Percentiles rank a stretch among this genome's conserved stretches.
These are phyloP conservation scores for Lactuca saligna DNA, from an alignment of 129 eudicot genomes.

Conservation along the genomic window DNA sequence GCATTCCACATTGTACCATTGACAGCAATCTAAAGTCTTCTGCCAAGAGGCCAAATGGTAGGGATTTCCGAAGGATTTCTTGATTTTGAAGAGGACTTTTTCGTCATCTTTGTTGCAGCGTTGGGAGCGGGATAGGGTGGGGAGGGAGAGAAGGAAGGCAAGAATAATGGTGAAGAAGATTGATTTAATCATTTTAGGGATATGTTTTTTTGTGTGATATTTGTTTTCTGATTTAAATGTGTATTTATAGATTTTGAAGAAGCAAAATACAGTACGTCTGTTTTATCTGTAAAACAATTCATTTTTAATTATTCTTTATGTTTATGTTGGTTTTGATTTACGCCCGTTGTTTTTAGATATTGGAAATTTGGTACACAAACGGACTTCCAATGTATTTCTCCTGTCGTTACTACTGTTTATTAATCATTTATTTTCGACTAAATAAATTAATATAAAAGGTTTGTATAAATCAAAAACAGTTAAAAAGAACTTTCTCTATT, in stretches of 20 bases:
- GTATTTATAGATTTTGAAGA: constrained; percentile 23
- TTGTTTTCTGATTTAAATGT: not conserved
- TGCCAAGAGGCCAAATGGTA: constrained; percentile 49
- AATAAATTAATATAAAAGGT: too few relatives aligned
- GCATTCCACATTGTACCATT: constrained; percentile 41
- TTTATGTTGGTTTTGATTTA: not conserved
- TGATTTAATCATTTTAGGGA: constrained; percentile 13
- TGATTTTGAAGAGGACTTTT: constrained; percentile 54
- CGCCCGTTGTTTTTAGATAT: not conserved
- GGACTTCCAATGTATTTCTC: too few relatives aligned
- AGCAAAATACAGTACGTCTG: constrained; percentile 16
- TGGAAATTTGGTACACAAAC: not conserved
- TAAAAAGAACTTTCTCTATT: too few relatives aligned
- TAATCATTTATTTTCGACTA: too few relatives aligned
- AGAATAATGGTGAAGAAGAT: constrained; percentile 6
- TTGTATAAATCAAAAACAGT: too few relatives aligned
- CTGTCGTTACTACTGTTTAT: too few relatives aligned
- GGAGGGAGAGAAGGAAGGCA: constrained; percentile 26
- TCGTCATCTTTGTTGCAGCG: constrained; percentile 53
- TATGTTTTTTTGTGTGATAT: not conserved
- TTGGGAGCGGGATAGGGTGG: constrained; percentile 29
- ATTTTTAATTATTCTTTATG: too few relatives aligned
- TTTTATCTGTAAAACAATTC: not conserved
- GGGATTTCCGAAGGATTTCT: constrained; percentile 38
- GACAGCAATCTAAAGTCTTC: constrained; percentile 44